These are phyloP conservation scores for Xylaria arbuscula DNA, from an alignment of 2,329 filamentous ascomycete genomes.

Conservation along the genomic window DNA sequence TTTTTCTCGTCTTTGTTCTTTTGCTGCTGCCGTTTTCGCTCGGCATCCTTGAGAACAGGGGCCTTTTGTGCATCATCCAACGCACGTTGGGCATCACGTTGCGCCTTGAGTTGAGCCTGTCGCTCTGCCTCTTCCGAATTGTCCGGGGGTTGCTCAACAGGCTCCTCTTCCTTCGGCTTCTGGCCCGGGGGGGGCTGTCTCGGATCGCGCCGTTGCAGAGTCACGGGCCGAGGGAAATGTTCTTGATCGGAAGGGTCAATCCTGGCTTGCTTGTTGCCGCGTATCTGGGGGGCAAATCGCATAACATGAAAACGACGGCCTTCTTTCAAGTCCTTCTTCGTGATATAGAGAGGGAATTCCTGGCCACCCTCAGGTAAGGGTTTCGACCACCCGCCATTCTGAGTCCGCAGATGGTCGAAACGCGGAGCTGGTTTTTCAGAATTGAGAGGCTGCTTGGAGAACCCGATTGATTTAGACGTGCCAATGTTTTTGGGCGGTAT, in stretches of 20 bases:
- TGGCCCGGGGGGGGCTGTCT: conserved; percentile 73
- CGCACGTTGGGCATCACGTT: conserved; percentile 86
- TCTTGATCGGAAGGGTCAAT: conserved; percentile 76
- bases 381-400: conserved; percentile 69
- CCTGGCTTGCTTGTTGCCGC: conserved; percentile 63
- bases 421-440: conserved; percentile 45
- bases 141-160: conserved; percentile 55
- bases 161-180: conserved; percentile 72
- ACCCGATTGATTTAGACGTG: conserved; percentile 38
- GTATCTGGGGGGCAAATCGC: conserved; percentile 70
- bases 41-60: conserved; percentile 73
- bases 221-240: conserved; percentile 88
- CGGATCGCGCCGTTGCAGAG: conserved; percentile 89
- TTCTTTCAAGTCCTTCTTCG: conserved; percentile 81
- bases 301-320: conserved; percentile 89
- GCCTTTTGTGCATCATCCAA: conserved; percentile 93
- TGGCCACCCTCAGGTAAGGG: conserved; percentile 57
- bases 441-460: conserved; percentile 40
- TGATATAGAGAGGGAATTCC: conserved; percentile 79
- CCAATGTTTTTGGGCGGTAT: conserved; percentile 45
- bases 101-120: conserved; percentile 76
- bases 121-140: conserved; percentile 71
- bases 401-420: conserved; percentile 57
- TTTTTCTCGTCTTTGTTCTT: conserved; percentile 78
- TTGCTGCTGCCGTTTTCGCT: conserved; percentile 56